phyloP scores from a whole-genome alignment of 495 filamentous ascomycete species.

The Tuber melanosporum region DNA sequence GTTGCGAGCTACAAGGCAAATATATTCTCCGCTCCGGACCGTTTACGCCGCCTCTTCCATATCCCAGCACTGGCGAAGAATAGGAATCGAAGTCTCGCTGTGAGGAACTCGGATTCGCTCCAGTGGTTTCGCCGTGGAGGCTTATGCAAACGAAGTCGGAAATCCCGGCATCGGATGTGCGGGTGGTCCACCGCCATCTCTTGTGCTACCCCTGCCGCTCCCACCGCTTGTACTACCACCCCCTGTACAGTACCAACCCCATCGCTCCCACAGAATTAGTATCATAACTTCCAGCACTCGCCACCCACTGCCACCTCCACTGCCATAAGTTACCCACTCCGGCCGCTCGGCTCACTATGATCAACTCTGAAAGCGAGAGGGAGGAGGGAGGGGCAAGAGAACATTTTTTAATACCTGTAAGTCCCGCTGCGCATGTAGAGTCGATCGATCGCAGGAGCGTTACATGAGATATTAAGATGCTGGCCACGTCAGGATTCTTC shows the following conservation, averaged over 20 bases:
- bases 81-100: conserved; percentile 43
- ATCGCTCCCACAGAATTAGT: neutral
- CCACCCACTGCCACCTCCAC: neutral
- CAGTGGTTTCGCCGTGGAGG: conserved; percentile 56
- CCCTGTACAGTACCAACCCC: neutral
- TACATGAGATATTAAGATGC: conserved; percentile 3
- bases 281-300: neutral
- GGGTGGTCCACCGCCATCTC: conserved; percentile 23
- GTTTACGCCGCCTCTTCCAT: conserved; percentile 55
- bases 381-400: too few relatives aligned
- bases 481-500: neutral
- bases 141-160: conserved; percentile 52
- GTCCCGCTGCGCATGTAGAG: neutral
- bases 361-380: neutral
- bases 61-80: conserved; percentile 47
- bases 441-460: neutral
- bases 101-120: conserved; percentile 51
- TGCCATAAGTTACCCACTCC: neutral
- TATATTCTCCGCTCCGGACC: conserved; percentile 53
- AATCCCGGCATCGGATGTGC: conserved; percentile 52
- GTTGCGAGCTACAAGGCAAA: conserved; percentile 47
- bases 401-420: neutral
- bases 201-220: too few relatives aligned
- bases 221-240: neutral
- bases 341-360: conserved; percentile 3